Conservation (phyloP, 768 basidiomycete genomes). For the Aureoboletus auriporus region DNA sequence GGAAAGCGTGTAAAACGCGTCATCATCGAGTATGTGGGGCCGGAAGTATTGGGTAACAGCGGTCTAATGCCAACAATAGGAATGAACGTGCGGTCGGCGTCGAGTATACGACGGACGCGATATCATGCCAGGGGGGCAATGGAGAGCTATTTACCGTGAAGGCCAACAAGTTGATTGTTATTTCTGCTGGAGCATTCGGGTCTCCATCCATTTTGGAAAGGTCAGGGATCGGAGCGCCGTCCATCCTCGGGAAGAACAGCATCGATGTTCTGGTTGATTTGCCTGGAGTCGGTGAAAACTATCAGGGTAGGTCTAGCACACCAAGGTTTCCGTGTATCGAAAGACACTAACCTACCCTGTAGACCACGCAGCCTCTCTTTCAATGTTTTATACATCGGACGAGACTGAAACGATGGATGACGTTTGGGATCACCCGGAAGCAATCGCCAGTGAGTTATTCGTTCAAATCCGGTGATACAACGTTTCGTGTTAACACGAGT, state of each 20-base stretch:
- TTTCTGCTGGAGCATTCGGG: slow-evolving; percentile 39
- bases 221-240: slow-evolving; percentile 39
- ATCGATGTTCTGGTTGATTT: slow-evolving; percentile 33
- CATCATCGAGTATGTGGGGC: slow-evolving; percentile 30
- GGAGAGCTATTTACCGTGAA: slow-evolving; percentile 13
- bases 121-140: slow-evolving; percentile 17
- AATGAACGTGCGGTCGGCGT: slow-evolving; percentile 35
- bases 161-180: slow-evolving; percentile 34
- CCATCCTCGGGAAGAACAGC: slow-evolving; percentile 25
- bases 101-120: slow-evolving; percentile 29
- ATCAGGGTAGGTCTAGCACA: slow-evolving; percentile 24
- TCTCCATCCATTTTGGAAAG: slow-evolving; percentile 53
- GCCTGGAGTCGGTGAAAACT: slow-evolving; percentile 42
- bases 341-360: neutral
- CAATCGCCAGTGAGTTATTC: slow-evolving; percentile 34
- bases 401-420: slow-evolving; percentile 48
- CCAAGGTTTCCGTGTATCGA: too few relatives aligned
- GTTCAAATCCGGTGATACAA: too few relatives aligned
- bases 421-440: slow-evolving; percentile 36
- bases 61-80: slow-evolving; percentile 10
- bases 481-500: neutral
- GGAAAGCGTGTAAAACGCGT: slow-evolving; percentile 34
- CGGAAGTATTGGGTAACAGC: neutral
- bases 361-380: slow-evolving; percentile 30
- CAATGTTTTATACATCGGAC: slow-evolving; percentile 37